A percentile compares a stretch with the other conserved stretches of the same genome.
Evolutionary conservation across 2,329 filamentous ascomycete species (phyloP).

Genomic region (Cadophora gregata): DNA sequence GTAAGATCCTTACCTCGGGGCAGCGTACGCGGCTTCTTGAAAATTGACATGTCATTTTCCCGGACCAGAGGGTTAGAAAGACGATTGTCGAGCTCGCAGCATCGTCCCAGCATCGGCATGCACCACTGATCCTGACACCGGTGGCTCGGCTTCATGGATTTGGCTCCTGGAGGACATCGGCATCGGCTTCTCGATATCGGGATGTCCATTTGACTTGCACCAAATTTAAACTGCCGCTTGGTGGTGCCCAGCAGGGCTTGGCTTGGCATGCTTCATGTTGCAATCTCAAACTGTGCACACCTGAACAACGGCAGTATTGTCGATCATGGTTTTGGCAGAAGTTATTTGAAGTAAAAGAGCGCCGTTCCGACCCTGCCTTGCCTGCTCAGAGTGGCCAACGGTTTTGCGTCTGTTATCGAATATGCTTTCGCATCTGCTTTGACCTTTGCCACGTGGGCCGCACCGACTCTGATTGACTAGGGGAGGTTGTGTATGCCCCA

Average conservation of each 20-base stretch:
- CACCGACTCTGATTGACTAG: constrained; percentile 13
- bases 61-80: constrained; percentile 8
- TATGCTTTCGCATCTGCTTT: constrained; percentile 11
- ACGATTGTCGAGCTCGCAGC: constrained; percentile 9
- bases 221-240: constrained; percentile 14
- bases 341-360: background rate
- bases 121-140: background rate
- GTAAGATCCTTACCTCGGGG: background rate
- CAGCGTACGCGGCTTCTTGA: background rate
- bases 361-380: constrained; percentile 1
- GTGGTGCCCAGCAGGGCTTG: background rate
- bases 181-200: background rate
- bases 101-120: constrained; percentile 1
- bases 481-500: constrained; percentile 14
- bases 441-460: constrained; percentile 19
- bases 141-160: constrained; percentile 1
- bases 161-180: background rate
- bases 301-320: constrained; percentile 18
- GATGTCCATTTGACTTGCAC: constrained; percentile 5
- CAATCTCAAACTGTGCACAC: constrained; percentile 17
- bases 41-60: constrained; percentile 9
- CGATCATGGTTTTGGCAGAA: constrained; percentile 17
- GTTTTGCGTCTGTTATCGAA: background rate
- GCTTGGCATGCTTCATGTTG: background rate
- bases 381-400: background rate